Percentiles rank a stretch among this genome's conserved stretches.
Conservation (phyloP, 257 asterid genomes). For the Gynochthodes officinalis region DNA sequence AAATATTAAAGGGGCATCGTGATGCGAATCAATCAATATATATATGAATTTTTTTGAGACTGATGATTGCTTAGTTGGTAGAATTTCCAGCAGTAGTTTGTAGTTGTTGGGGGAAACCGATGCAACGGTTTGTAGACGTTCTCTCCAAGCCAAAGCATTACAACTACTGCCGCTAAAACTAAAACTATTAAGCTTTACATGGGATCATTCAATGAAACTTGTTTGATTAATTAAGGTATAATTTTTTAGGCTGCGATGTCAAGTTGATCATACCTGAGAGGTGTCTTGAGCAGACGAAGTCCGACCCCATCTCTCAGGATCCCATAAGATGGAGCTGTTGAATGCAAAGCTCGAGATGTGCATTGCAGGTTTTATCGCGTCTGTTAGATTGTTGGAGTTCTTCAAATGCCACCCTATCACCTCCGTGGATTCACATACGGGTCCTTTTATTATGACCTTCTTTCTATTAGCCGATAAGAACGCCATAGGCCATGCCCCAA, state of each 20-base stretch:
- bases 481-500: constrained; percentile 90
- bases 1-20: too few species aligned
- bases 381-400: constrained; percentile 46
- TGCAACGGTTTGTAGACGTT: not conserved
- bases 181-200: too few species aligned
- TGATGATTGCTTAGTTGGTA: not conserved
- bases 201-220: not conserved
- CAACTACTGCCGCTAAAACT: constrained; percentile 8
- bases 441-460: constrained; percentile 63
- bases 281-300: constrained; percentile 70
- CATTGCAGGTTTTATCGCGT: constrained; percentile 35
- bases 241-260: too few species aligned
- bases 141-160: not conserved
- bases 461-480: constrained; percentile 54
- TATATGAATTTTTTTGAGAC: too few species aligned
- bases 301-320: constrained; percentile 97
- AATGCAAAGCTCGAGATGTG: constrained; percentile 83
- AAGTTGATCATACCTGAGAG: constrained; percentile 65
- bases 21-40: too few species aligned
- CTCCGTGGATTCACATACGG: constrained; percentile 66
- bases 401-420: constrained; percentile 94
- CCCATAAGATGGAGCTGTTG: constrained; percentile 93
- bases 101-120: not conserved
- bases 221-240: too few species aligned
- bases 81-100: not conserved